Conservation (phyloP, 805 yeast species). For the Clavispora carvajalis region DNA sequence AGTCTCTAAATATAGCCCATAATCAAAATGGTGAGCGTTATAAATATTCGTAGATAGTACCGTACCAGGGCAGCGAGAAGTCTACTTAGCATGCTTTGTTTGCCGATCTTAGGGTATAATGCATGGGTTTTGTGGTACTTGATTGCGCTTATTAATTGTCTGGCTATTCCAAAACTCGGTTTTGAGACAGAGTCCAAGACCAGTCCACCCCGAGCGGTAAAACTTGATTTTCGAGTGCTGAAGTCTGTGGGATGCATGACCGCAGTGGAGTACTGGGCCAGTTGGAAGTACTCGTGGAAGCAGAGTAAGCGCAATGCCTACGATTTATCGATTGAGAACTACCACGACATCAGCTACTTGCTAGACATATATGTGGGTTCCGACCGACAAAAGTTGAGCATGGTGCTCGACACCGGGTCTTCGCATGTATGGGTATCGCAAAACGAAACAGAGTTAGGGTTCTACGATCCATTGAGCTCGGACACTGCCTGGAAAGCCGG, state of each 20-base stretch:
- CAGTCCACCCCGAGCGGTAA: slow-evolving; percentile 5
- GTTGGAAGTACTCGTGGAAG: background rate
- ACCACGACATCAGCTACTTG: slow-evolving; percentile 9
- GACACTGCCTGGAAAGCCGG: slow-evolving; percentile 5
- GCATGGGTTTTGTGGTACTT: background rate
- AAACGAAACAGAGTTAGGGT: background rate
- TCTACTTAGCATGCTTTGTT: background rate
- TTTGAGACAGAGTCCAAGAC: background rate
- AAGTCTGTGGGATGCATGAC: background rate
- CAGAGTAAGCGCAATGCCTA: background rate
- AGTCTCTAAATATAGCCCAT: too few relatives aligned
- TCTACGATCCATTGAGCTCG: slow-evolving; percentile 1
- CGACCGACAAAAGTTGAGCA: slow-evolving; percentile 15
- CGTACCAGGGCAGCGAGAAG: background rate
- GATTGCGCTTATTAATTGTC: background rate
- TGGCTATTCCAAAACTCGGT: background rate
- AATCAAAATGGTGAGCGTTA: too few relatives aligned
- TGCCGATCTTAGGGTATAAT: too few relatives aligned
- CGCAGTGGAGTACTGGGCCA: slow-evolving; percentile 4
- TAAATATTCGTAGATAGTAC: too few relatives aligned
- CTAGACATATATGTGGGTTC: slow-evolving; percentile 12
- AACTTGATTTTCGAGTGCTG: slow-evolving; percentile 9
- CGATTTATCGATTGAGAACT: background rate
- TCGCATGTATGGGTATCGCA: slow-evolving; percentile 34
- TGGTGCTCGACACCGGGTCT: slow-evolving; percentile 38